These are phyloP conservation scores for Wallacemonas collosoma DNA, from an alignment of 208 protist genomes.

Conservation along the genomic window DNA sequence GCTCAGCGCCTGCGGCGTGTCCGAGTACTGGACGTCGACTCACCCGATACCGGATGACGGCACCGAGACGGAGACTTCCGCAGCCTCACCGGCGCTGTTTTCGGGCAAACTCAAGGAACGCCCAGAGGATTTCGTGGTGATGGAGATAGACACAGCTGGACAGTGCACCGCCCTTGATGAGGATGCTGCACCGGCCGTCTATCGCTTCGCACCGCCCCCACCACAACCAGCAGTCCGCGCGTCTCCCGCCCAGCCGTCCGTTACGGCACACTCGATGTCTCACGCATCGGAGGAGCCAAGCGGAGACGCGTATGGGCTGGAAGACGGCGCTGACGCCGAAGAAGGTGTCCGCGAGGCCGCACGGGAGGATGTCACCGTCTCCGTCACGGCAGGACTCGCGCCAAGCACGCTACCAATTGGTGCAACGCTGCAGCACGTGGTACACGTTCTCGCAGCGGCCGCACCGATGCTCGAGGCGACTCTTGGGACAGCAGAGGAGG, in stretches of 20 bases:
- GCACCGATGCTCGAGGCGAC: neutral
- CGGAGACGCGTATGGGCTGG: too few species aligned
- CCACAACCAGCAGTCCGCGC: neutral
- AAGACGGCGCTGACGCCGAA: too few species aligned
- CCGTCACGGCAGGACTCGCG: too few species aligned
- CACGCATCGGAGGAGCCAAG: too few species aligned
- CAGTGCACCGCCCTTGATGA: slow-evolving; percentile 47
- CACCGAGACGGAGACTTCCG: neutral
- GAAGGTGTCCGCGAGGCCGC: too few species aligned
- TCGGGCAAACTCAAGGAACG: slow-evolving; percentile 47
- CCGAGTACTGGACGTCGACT: slow-evolving; percentile 24
- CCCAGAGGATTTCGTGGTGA: slow-evolving; percentile 79
- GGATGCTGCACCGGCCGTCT: neutral
- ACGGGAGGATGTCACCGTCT: too few species aligned
- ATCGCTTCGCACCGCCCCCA: neutral
- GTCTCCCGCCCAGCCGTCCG: neutral
- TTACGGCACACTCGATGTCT: neutral
- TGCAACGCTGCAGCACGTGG: slow-evolving; percentile 1
- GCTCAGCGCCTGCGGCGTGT: slow-evolving; percentile 73
- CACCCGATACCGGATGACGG: neutral
- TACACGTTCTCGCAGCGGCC: neutral
- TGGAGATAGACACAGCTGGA: slow-evolving; percentile 65
- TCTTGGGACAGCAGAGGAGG: slow-evolving; percentile 8
- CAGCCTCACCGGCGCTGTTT: neutral
- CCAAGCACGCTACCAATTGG: too few species aligned